These are phyloP conservation scores for Rossbeevera mucosa DNA, from an alignment of 768 basidiomycete species.

Conservation along the genomic window DNA sequence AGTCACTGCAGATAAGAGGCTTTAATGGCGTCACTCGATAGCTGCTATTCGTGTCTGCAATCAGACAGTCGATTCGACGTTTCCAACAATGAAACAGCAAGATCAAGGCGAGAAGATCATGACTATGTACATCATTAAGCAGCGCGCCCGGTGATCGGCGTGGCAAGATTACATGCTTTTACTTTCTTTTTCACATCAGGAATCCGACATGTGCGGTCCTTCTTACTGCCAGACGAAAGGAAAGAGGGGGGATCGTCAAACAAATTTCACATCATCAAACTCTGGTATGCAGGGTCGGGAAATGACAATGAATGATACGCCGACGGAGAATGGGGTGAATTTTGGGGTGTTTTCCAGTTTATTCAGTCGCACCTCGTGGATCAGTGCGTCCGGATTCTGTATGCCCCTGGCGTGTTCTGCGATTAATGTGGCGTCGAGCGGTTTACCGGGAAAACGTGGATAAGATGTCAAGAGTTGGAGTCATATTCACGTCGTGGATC, in stretches of 20 bases:
- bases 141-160: background rate
- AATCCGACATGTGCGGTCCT: background rate
- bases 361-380: background rate
- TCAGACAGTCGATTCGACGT: background rate
- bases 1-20: background rate
- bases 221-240: background rate
- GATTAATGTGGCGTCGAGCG: background rate
- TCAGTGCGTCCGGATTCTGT: background rate
- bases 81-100: background rate
- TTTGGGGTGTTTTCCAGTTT: background rate
- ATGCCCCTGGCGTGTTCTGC: background rate
- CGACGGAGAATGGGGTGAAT: background rate
- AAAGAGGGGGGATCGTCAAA: background rate
- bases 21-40: background rate
- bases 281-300: background rate
- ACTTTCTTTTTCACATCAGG: background rate
- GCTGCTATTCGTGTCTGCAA: background rate
- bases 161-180: background rate
- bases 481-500: background rate
- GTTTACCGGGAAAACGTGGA: background rate
- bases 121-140: background rate
- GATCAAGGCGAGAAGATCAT: background rate
- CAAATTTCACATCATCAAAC: background rate
- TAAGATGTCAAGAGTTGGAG: background rate
- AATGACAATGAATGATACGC: background rate